These are phyloP conservation scores for Hydnum rufescens DNA, from an alignment of 768 basidiomycete genomes.

Conservation along the genomic window DNA sequence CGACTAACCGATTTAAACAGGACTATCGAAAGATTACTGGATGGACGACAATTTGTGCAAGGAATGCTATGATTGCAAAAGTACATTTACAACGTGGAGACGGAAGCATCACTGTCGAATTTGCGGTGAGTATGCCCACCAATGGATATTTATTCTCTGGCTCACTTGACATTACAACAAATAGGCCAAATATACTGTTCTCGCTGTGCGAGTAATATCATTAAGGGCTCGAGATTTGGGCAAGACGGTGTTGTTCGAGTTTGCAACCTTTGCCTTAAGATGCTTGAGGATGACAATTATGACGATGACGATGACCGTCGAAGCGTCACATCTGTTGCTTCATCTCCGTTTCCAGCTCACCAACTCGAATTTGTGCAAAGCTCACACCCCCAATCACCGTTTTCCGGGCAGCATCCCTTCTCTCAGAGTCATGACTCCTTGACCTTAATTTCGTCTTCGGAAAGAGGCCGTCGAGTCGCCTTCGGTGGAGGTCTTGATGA, in stretches of 20 bases:
- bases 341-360: conserved; percentile 56
- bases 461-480: conserved; percentile 25
- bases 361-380: conserved; percentile 31
- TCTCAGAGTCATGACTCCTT: conserved; percentile 59
- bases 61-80: conserved; percentile 92
- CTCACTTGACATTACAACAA: too few relatives aligned
- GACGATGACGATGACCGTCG: conserved; percentile 82
- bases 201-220: conserved; percentile 89
- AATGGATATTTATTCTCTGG: background rate
- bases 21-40: conserved; percentile 91
- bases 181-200: conserved; percentile 94
- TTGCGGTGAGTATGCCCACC: conserved; percentile 40
- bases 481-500: conserved; percentile 9
- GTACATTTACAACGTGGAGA: conserved; percentile 82
- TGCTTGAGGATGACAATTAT: conserved; percentile 68
- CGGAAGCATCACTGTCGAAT: conserved; percentile 96
- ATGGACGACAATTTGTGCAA: conserved; percentile 95
- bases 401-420: conserved; percentile 71
- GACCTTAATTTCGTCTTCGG: conserved; percentile 65
- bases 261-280: conserved; percentile 89
- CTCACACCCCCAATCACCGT: conserved; percentile 53
- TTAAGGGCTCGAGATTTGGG: conserved; percentile 83
- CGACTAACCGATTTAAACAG: conserved; percentile 19
- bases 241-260: conserved; percentile 90
- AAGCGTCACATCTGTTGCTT: conserved; percentile 52